phyloP scores from a whole-genome alignment of 768 basidiomycete genomes.

The Suillus lakei region DNA sequence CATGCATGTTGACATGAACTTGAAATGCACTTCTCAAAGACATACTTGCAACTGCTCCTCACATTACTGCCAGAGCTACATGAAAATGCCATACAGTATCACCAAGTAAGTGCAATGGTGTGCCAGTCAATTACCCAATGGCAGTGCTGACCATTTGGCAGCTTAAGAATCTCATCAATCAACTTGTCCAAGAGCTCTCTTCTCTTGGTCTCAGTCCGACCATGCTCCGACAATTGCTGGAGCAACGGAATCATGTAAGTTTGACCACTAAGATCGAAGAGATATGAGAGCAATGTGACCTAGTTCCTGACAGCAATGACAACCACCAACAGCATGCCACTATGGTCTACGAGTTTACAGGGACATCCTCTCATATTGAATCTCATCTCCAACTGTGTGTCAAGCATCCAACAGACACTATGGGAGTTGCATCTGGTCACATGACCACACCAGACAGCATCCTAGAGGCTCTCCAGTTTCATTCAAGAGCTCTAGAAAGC shows the following conservation, averaged over 20 bases:
- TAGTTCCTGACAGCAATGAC: background rate
- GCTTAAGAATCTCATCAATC: conserved; percentile 91
- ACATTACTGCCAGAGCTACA: conserved; percentile 78
- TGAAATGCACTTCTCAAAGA: conserved; percentile 80
- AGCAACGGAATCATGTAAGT: conserved; percentile 19
- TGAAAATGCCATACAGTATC: conserved; percentile 83
- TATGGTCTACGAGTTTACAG: conserved; percentile 63
- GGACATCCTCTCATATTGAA: conserved; percentile 51
- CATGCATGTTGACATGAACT: conserved; percentile 4
- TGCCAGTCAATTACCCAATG: too few relatives aligned
- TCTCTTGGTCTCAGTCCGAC: conserved; percentile 64
- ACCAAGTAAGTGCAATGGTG: conserved; percentile 54
- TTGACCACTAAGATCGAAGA: conserved; percentile 1
- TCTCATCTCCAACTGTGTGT: conserved; percentile 62
- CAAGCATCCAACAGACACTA: conserved; percentile 17
- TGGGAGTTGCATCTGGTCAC: background rate
- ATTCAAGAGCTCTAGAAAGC: conserved; percentile 3
- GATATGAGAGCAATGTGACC: conserved; percentile 4
- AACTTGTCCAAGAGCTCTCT: conserved; percentile 78
- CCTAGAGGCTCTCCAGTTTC: conserved; percentile 11
- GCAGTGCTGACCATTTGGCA: conserved; percentile 32
- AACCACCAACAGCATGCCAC: conserved; percentile 16
- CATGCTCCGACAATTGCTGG: conserved; percentile 50
- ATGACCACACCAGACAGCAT: conserved; percentile 19
- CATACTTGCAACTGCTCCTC: conserved; percentile 62